Percentiles rank a stretch among this genome's conserved stretches.
Evolutionary conservation across 129 eudicot genomes (phyloP).

Genomic region (Chrysanthemum makinoi): DNA sequence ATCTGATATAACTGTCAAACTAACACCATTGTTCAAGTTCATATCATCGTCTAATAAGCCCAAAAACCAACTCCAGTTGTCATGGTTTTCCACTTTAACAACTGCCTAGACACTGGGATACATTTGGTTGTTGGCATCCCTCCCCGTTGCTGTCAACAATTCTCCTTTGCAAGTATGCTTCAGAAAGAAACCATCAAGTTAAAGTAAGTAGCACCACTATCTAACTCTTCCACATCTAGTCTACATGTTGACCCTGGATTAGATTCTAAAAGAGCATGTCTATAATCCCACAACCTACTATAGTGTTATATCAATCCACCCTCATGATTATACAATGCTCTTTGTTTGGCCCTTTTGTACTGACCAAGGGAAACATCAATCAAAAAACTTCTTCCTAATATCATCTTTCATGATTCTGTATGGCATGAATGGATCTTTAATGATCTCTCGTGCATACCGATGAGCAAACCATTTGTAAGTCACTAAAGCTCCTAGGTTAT

Average conservation of each 20-base stretch:
- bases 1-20: not conserved
- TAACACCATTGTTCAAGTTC: too few species aligned
- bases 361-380: not conserved
- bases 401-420: not conserved
- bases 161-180: not conserved
- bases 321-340: not conserved
- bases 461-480: not conserved
- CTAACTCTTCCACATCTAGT: not conserved
- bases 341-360: not conserved
- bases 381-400: not conserved
- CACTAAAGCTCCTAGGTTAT: not conserved
- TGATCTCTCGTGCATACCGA: not conserved
- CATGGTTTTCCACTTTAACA: not conserved
- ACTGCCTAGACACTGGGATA: not conserved
- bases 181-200: not conserved
- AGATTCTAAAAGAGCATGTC: not conserved
- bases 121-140: not conserved
- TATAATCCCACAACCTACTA: not conserved
- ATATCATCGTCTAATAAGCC: not conserved
- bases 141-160: not conserved
- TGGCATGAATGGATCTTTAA: too few species aligned
- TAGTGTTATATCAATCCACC: not conserved
- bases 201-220: too few species aligned
- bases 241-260: not conserved
- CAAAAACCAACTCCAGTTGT: not conserved